Percentiles rank a stretch among this genome's conserved stretches.
These are phyloP conservation scores for Penstemon davidsonii DNA, from an alignment of 257 asterid species.

Conservation along the genomic window DNA sequence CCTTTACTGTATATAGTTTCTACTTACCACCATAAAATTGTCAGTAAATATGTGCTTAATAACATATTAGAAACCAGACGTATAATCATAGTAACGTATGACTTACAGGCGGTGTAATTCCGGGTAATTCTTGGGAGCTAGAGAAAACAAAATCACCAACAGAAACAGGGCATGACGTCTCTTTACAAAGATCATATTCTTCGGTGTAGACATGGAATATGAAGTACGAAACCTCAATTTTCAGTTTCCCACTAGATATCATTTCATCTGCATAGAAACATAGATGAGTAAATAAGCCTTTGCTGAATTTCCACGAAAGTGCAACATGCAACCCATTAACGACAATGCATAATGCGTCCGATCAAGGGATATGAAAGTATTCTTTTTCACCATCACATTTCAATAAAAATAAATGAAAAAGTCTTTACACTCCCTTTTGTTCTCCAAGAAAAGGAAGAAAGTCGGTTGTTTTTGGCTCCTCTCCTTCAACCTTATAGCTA, in stretches of 20 bases:
- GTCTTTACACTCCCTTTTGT: no score
- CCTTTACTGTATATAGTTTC: no score
- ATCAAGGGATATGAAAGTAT: no score
- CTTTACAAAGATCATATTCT: conserved; percentile 60
- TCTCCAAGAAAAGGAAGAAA: no score
- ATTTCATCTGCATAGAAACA: conserved; percentile 47
- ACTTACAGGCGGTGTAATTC: conserved; percentile 81
- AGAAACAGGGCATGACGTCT: conserved; percentile 77
- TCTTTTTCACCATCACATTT: no score
- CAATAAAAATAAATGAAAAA: no score
- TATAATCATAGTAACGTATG: conserved; percentile 4
- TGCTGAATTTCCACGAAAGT: no score
- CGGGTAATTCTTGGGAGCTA: conserved; percentile 76
- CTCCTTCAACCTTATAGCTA: no score
- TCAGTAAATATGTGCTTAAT: neutral
- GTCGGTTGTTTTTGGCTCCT: no score
- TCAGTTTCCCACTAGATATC: conserved; percentile 67
- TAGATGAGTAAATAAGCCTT: no score
- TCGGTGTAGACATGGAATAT: conserved; percentile 52
- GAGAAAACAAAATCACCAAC: conserved; percentile 70
- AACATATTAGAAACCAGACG: neutral
- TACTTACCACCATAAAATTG: neutral
- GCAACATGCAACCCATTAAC: neutral
- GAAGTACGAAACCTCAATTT: conserved; percentile 59
- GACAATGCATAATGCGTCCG: neutral